Percentiles rank a stretch among this genome's conserved stretches.
Conservation (phyloP, 1,139 yeast species). For the Taphrina confusa region DNA sequence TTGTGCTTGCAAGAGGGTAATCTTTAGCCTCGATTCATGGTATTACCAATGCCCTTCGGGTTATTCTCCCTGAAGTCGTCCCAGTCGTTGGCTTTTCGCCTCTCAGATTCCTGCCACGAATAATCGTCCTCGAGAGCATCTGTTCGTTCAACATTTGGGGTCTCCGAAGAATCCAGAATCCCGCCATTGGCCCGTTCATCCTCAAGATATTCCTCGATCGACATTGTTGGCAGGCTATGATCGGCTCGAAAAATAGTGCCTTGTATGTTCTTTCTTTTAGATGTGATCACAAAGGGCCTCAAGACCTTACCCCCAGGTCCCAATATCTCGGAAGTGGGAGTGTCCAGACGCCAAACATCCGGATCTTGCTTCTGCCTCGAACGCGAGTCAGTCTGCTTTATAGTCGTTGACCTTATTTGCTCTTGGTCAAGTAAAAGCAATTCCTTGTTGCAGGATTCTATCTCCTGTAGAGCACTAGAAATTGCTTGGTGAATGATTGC, state of each 20-base stretch:
- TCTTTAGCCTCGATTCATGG: slow-evolving; percentile 31
- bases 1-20: not conserved
- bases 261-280: slow-evolving; percentile 56
- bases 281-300: slow-evolving; percentile 78
- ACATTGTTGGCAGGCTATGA: slow-evolving; percentile 88
- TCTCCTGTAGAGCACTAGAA: not conserved
- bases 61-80: slow-evolving; percentile 88
- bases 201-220: slow-evolving; percentile 87
- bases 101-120: slow-evolving; percentile 56
- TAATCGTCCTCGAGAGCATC: slow-evolving; percentile 33
- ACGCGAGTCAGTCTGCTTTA: slow-evolving; percentile 33
- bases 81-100: slow-evolving; percentile 73
- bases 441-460: not conserved
- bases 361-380: not conserved
- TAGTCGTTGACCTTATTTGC: no score
- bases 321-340: not conserved
- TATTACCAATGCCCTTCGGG: slow-evolving; percentile 52
- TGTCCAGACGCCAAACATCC: slow-evolving; percentile 4
- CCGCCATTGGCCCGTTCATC: slow-evolving; percentile 84
- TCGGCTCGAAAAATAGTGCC: slow-evolving; percentile 85
- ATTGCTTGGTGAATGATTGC: not conserved
- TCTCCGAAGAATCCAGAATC: slow-evolving; percentile 51
- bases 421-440: slow-evolving; percentile 36
- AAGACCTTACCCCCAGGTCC: slow-evolving; percentile 44
- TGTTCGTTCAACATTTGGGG: not conserved